Base-by-base conservation (phyloP, 108 stramenopile genomes). In the Conticribra weissflogii region DNA sequence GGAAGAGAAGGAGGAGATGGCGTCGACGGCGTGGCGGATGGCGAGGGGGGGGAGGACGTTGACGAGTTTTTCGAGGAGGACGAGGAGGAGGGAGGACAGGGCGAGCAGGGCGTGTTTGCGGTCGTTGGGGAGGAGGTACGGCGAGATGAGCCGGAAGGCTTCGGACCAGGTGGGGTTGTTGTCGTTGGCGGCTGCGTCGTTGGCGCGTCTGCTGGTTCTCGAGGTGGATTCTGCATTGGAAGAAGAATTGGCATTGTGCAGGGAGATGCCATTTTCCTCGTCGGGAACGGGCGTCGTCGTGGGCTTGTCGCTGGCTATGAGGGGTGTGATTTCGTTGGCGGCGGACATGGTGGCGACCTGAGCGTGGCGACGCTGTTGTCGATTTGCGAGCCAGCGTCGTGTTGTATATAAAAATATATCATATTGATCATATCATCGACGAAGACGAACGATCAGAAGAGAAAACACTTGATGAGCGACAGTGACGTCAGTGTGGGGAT, bases 1-100 rank as follows among this genome's bases (percentile, higher is more conserved):
- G 31, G 78, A 41, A 16, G 45, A 34, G 36, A 63, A 68, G 31
- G 54, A 65, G 24, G 59, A 63, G 22, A 81, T 76, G 55, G 61
- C 62, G 59, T 81, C 80, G 22, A 81, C 74, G 1, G 80, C 80
- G 57, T 71, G 69, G 3, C 74, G 74, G 21, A 81, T 81, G 21
- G 80, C 80, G 24, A 81, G 53, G 18, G 80, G 80, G 8, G 80
- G 80, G n/a, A 81, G 22, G n/a, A 81, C 59, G 22, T 53, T 61
- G 9, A 81, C 45, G 9, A 81, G 22, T 60, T 81, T 81, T 25
- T 74, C 80, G 8, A 81, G 51, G n/a, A 81, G 30, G 0, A 81
- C 80, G 3, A 63, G 53, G 0, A 64, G 41, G 52, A 81, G 34
- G 15, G 80, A 74, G 21, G 61, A n/a, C 18, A 71, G 55, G 7